Conservation (phyloP, 2,329 filamentous ascomycete genomes). For the Pseudogymnoascus sp. region DNA sequence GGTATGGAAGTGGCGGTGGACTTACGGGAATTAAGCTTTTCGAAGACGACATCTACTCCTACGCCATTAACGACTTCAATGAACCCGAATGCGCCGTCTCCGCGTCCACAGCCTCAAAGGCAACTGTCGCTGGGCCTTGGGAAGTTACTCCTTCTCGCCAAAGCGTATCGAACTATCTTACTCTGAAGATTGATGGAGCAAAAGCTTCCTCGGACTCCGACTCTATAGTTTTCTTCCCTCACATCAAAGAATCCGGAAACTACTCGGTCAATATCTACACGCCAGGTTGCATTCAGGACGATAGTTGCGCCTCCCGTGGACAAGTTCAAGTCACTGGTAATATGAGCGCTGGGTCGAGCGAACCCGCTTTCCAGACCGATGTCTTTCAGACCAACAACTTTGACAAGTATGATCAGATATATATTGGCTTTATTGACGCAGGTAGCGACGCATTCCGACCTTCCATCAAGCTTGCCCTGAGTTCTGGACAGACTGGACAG, state of each 20-base stretch:
- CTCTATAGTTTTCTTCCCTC: constrained; percentile 70
- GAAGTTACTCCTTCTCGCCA: constrained; percentile 53
- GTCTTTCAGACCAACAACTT: constrained; percentile 89
- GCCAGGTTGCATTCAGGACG: constrained; percentile 77
- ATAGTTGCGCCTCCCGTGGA: constrained; percentile 66
- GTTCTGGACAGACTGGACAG: constrained; percentile 50
- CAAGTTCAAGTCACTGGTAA: constrained; percentile 71
- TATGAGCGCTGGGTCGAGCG: constrained; percentile 45
- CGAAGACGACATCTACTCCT: constrained; percentile 74
- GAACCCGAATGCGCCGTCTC: constrained; percentile 70
- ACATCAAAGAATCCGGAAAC: constrained; percentile 81
- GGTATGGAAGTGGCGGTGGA: constrained; percentile 79
- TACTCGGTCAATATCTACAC: constrained; percentile 90
- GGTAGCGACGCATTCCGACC: constrained; percentile 66
- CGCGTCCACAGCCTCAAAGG: constrained; percentile 49
- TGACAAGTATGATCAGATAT: constrained; percentile 94
- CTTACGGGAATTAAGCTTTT: constrained; percentile 81
- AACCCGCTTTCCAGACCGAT: constrained; percentile 45
- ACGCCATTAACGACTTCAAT: constrained; percentile 81
- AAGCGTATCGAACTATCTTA: constrained; percentile 71
- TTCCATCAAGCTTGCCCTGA: constrained; percentile 66
- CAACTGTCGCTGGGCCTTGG: constrained; percentile 70
- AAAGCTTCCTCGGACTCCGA: constrained; percentile 50
- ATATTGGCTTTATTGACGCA: constrained; percentile 75
- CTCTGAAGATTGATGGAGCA: constrained; percentile 50